These are phyloP conservation scores for Exserohilum rostratum DNA, from an alignment of 2,329 filamentous ascomycete species.

Conservation along the genomic window DNA sequence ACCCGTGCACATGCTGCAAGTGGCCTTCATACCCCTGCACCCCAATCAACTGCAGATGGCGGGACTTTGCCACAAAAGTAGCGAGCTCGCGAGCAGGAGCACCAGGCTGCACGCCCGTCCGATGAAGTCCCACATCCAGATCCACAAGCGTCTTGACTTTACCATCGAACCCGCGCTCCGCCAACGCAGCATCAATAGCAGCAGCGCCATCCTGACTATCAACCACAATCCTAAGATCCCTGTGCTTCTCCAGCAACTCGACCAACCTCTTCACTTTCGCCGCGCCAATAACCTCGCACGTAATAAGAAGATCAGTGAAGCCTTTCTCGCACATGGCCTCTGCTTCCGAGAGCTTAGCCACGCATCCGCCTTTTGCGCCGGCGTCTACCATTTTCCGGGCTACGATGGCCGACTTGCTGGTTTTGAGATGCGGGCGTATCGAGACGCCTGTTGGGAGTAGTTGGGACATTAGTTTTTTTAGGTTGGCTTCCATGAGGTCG, in stretches of 20 bases:
- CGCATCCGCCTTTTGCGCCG: slow-evolving; percentile 59
- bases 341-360: slow-evolving; percentile 58
- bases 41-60: slow-evolving; percentile 54
- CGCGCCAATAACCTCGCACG: slow-evolving; percentile 57
- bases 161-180: slow-evolving; percentile 43
- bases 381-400: slow-evolving; percentile 54
- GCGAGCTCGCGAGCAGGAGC: slow-evolving; percentile 52
- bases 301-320: slow-evolving; percentile 59
- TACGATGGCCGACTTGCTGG: slow-evolving; percentile 57
- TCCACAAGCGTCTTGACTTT: slow-evolving; percentile 55
- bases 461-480: slow-evolving; percentile 54
- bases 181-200: slow-evolving; percentile 55
- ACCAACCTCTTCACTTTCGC: slow-evolving; percentile 56
- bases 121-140: slow-evolving; percentile 58
- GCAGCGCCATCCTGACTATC: slow-evolving; percentile 55
- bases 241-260: slow-evolving; percentile 51
- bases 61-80: slow-evolving; percentile 44
- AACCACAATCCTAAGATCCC: slow-evolving; percentile 54
- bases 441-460: slow-evolving; percentile 55
- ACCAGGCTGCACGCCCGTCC: slow-evolving; percentile 56
- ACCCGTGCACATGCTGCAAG: slow-evolving; percentile 58
- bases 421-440: slow-evolving; percentile 61
- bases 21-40: slow-evolving; percentile 62
- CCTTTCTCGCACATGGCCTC: slow-evolving; percentile 50
- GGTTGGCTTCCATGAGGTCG: slow-evolving; percentile 59